Percentiles rank a stretch among this genome's conserved stretches.
These are phyloP conservation scores for Stromatinia cepivora DNA, from an alignment of 2,329 filamentous ascomycete genomes.

Conservation along the genomic window DNA sequence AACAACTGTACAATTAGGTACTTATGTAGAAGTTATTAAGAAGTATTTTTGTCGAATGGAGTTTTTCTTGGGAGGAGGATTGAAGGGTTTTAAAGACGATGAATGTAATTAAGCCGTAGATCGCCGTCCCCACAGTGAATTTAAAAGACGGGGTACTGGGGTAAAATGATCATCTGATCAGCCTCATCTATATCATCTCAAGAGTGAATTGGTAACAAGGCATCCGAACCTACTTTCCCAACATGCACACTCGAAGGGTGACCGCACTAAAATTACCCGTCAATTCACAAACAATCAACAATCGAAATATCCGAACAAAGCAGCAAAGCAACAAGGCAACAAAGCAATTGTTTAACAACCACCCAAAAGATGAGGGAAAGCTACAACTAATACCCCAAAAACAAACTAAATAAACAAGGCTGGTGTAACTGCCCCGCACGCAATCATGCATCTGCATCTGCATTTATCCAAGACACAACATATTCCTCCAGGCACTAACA, in stretches of 20 bases:
- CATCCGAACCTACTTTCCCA: background rate
- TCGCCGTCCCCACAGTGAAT: constrained; percentile 5
- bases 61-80: background rate
- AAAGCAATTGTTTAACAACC: background rate
- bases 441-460: background rate
- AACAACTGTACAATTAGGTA: background rate
- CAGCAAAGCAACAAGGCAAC: background rate
- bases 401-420: background rate
- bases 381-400: background rate
- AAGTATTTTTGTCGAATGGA: background rate
- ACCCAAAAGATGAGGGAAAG: background rate
- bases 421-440: background rate
- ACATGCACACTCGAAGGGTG: background rate
- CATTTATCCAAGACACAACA: background rate
- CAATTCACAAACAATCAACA: background rate
- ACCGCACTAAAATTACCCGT: background rate
- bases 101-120: background rate
- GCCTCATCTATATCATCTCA: background rate
- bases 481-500: background rate
- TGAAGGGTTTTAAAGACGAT: background rate
- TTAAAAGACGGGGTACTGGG: constrained; percentile 1
- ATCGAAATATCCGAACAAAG: background rate
- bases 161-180: background rate
- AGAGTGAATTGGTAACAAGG: background rate
- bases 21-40: background rate